Evolutionary conservation across 225 moss, liverwort and hornwort species (phyloP).

Genomic region (Physcomitrellopsis africana): DNA sequence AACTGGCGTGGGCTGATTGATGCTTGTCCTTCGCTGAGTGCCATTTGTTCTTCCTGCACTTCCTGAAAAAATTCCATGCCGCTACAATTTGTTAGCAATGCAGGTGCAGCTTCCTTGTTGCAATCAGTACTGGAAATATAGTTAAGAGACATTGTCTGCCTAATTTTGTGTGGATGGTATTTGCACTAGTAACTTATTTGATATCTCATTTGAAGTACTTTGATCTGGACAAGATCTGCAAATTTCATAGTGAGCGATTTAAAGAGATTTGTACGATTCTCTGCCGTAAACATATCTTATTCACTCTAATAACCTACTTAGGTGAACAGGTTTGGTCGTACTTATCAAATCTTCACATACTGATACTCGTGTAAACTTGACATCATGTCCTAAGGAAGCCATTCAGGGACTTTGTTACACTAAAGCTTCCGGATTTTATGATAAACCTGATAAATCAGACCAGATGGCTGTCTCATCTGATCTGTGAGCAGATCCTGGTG

Average conservation of each 20-base stretch:
- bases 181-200: constrained; percentile 16
- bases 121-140: constrained; percentile 9
- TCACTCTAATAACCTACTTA: not conserved
- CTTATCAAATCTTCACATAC: no score
- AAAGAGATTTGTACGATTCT: constrained; percentile 8
- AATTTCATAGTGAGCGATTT: constrained; percentile 19
- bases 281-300: not conserved
- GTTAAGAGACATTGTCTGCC: not conserved
- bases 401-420: no score
- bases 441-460: constrained; percentile 69
- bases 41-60: no score
- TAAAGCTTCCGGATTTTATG: constrained; percentile 8
- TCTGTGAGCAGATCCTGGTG: constrained; percentile 61
- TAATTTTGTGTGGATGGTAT: not conserved
- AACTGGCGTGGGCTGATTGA: no score
- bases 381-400: no score
- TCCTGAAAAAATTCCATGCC: no score
- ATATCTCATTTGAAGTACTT: constrained; percentile 18
- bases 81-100: no score
- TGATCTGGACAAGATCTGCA: constrained; percentile 17
- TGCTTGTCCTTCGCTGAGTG: no score
- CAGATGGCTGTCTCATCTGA: constrained; percentile 74
- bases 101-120: constrained; percentile 13
- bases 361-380: no score
- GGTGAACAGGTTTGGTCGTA: no score